A percentile compares a stretch with the other conserved stretches of the same genome.
Conservation (phyloP, 169 alveolate species). For the Condylostoma magnum region DNA sequence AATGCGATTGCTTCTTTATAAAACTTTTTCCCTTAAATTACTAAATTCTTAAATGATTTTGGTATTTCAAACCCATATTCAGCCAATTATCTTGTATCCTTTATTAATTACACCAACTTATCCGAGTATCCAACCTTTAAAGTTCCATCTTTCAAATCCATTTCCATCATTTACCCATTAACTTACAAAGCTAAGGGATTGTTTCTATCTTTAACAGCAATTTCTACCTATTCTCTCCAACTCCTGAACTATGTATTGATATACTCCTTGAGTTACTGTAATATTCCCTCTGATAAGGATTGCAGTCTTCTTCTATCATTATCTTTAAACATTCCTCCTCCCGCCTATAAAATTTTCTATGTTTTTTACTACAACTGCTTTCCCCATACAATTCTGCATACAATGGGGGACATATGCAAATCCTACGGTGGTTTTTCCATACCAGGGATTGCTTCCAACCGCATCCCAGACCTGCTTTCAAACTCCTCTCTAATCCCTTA, state of each 20-base stretch:
- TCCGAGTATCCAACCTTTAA: conserved; percentile 86
- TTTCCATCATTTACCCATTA: conserved; percentile 79
- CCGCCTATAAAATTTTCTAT: conserved; percentile 46
- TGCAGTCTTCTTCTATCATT: conserved; percentile 37
- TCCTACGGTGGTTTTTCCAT: conserved; percentile 61
- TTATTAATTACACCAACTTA: conserved; percentile 79
- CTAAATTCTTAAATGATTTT: conserved; percentile 48
- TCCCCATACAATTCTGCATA: conserved; percentile 66
- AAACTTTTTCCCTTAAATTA: conserved; percentile 80
- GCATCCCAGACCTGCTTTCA: conserved; percentile 55
- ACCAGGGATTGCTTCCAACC: conserved; percentile 33
- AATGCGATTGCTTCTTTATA: conserved; percentile 87
- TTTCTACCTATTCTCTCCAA: conserved; percentile 65
- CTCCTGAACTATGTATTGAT: conserved; percentile 53
- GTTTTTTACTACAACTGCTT: conserved; percentile 64
- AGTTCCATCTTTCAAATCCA: conserved; percentile 81
- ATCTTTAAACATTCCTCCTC: conserved; percentile 66
- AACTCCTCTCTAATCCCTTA: conserved; percentile 49
- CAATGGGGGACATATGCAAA: conserved; percentile 47
- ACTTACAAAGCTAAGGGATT: conserved; percentile 56
- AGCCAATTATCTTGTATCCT: conserved; percentile 75
- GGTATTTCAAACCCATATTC: conserved; percentile 81
- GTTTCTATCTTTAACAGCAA: conserved; percentile 36
- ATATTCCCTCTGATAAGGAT: conserved; percentile 50
- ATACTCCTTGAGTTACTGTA: conserved; percentile 51